Percentiles rank a stretch among this genome's conserved stretches.
These are phyloP conservation scores for Nevesoporus exiguus DNA, from an alignment of 768 basidiomycete genomes.

Conservation along the genomic window DNA sequence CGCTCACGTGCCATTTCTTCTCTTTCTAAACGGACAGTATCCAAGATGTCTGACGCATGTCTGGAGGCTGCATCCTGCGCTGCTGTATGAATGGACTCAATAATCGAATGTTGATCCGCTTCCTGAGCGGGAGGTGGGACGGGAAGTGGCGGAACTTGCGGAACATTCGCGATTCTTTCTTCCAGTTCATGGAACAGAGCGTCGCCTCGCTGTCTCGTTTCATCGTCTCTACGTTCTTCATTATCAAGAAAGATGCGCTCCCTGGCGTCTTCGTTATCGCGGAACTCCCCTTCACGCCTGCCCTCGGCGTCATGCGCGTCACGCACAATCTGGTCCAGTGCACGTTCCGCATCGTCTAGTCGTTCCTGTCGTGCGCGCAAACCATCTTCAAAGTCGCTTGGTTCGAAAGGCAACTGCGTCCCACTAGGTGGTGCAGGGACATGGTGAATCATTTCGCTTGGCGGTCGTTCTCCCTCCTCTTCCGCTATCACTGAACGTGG, in stretches of 20 bases:
- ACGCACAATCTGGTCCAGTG: constrained; percentile 45
- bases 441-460: constrained; percentile 27
- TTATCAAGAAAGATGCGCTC: constrained; percentile 56
- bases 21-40: constrained; percentile 55
- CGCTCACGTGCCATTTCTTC: constrained; percentile 56
- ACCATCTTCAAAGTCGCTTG: constrained; percentile 42
- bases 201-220: constrained; percentile 42
- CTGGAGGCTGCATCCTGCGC: constrained; percentile 53
- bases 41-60: constrained; percentile 55
- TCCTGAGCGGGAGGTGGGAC: constrained; percentile 18
- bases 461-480: constrained; percentile 18
- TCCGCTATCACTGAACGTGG: constrained; percentile 14
- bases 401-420: constrained; percentile 17
- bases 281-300: constrained; percentile 61
- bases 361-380: constrained; percentile 47
- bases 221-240: constrained; percentile 56
- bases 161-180: constrained; percentile 24
- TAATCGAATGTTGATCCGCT: constrained; percentile 31
- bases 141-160: constrained; percentile 22
- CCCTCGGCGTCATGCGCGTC: constrained; percentile 59
- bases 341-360: constrained; percentile 52
- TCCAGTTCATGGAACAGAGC: constrained; percentile 26
- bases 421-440: constrained; percentile 22
- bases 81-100: constrained; percentile 39
- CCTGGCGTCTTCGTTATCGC: constrained; percentile 60